Conservation (phyloP, 2,329 filamentous ascomycete genomes). For the Cladosporium halotolerans region DNA sequence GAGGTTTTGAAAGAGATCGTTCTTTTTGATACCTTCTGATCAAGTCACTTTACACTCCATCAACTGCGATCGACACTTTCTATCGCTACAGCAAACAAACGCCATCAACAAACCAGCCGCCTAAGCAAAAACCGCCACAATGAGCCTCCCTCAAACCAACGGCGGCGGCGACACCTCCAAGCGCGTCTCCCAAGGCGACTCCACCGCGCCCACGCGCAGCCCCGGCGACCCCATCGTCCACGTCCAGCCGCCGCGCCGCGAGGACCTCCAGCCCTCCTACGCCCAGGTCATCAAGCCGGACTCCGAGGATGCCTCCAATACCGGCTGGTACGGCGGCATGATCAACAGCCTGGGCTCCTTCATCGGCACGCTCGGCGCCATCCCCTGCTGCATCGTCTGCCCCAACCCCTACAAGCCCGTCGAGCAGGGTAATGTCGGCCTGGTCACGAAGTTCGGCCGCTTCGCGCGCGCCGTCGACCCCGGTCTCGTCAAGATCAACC, state of each 20-base stretch:
- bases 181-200: not conserved
- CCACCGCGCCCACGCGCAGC: not conserved
- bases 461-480: constrained; percentile 96
- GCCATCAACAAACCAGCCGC: not conserved
- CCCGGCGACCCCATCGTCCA: constrained; percentile 35
- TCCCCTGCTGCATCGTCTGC: constrained; percentile 86
- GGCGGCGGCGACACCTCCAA: constrained; percentile 6
- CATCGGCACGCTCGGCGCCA: constrained; percentile 73
- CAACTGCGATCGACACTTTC: not conserved
- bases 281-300: constrained; percentile 59
- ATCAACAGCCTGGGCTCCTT: constrained; percentile 69
- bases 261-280: constrained; percentile 71
- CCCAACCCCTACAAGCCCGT: constrained; percentile 93
- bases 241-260: constrained; percentile 72
- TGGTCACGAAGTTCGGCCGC: constrained; percentile 90
- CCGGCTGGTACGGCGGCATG: constrained; percentile 78
- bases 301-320: constrained; percentile 57
- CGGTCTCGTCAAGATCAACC: constrained; percentile 95
- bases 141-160: constrained; percentile 9
- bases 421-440: constrained; percentile 84
- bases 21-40: no score
- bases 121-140: constrained; percentile 1
- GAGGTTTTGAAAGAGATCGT: not conserved
- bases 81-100: not conserved
- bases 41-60: no score